Evolutionary conservation across 768 basidiomycete species (phyloP).

Genomic region (Phylloporus sp.): DNA sequence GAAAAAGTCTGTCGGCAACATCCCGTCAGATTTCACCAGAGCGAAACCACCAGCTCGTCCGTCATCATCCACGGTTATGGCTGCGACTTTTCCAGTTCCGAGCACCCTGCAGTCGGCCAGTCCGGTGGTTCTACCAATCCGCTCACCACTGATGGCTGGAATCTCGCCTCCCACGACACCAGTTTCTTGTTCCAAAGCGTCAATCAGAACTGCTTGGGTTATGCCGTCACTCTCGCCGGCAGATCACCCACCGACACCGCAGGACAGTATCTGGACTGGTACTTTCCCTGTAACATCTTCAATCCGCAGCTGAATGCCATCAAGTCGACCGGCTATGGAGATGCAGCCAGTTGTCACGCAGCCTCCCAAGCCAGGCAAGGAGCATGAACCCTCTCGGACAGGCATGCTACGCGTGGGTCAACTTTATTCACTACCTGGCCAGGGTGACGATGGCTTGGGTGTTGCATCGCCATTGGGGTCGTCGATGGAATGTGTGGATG

Average conservation of each 20-base stretch:
- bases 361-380: constrained; percentile 45
- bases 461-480: background rate
- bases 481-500: constrained; percentile 10
- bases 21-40: constrained; percentile 76
- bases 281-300: constrained; percentile 94
- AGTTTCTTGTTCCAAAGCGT: constrained; percentile 94
- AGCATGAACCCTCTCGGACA: constrained; percentile 61
- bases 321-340: constrained; percentile 68
- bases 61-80: constrained; percentile 93
- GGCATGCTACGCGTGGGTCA: constrained; percentile 92
- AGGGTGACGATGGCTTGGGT: constrained; percentile 6
- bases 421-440: constrained; percentile 41
- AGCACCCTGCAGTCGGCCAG: constrained; percentile 63
- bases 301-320: constrained; percentile 60
- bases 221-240: constrained; percentile 68
- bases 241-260: constrained; percentile 66
- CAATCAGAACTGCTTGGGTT: constrained; percentile 72
- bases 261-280: constrained; percentile 74
- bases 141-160: constrained; percentile 69
- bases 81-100: constrained; percentile 85
- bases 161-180: constrained; percentile 81
- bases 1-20: constrained; percentile 88
- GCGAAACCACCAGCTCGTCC: constrained; percentile 67
- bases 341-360: constrained; percentile 68
- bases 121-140: constrained; percentile 87